phyloP scores from a whole-genome alignment of 2,329 filamentous ascomycete species.

The Blastomyces gilchristii region DNA sequence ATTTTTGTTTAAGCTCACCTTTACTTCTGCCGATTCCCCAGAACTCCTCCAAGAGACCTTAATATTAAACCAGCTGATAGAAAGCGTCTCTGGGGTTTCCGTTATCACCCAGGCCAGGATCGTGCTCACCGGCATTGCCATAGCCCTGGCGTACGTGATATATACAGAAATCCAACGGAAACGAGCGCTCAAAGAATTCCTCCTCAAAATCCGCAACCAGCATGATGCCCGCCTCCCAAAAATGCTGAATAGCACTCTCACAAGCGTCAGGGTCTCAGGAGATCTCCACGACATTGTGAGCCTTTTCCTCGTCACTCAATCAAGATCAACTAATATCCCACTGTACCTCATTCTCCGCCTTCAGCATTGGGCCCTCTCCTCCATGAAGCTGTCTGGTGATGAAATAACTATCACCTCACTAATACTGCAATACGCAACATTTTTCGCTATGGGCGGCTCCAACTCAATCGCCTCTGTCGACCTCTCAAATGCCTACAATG shows the following conservation, averaged over 20 bases:
- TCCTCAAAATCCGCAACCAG: neutral
- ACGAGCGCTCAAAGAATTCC: neutral
- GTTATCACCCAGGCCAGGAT: conserved; percentile 43
- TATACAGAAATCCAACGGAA: conserved; percentile 13
- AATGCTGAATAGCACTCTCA: neutral
- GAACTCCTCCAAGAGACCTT: conserved; percentile 52
- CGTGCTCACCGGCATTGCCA: conserved; percentile 39
- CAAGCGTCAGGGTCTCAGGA: conserved; percentile 17
- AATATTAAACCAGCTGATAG: conserved; percentile 28
- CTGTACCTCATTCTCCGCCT: conserved; percentile 66
- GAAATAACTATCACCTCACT: conserved; percentile 62
- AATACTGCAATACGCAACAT: conserved; percentile 68
- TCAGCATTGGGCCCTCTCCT: conserved; percentile 45
- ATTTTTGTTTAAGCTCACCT: conserved; percentile 78
- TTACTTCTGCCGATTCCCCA: conserved; percentile 77
- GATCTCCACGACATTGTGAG: conserved; percentile 59
- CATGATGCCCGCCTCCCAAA: neutral
- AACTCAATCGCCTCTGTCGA: conserved; percentile 96
- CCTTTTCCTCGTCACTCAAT: conserved; percentile 77
- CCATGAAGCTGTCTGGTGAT: conserved; percentile 32
- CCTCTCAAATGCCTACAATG: conserved; percentile 90
- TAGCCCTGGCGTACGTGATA: conserved; percentile 24
- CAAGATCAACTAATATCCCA: conserved; percentile 72
- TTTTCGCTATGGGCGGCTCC: conserved; percentile 82
- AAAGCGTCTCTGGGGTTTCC: conserved; percentile 30